Evolutionary conservation across 2,329 filamentous ascomycete genomes (phyloP).

Genomic region (Chaetoscypha palmicola): DNA sequence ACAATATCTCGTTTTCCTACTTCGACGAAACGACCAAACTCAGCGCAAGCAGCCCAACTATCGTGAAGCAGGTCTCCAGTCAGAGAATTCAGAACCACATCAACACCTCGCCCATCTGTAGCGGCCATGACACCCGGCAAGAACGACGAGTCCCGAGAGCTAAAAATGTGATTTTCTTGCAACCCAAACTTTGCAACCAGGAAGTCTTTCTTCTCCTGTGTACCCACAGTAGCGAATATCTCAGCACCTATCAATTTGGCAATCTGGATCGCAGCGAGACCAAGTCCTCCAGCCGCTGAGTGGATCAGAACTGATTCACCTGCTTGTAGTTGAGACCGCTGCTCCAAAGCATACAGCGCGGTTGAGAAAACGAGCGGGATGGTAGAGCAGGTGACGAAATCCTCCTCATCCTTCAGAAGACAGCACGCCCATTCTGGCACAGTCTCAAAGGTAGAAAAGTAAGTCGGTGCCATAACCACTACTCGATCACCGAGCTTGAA

Average conservation of each 20-base stretch:
- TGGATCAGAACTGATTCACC: constrained; percentile 29
- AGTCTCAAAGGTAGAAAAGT: constrained; percentile 4
- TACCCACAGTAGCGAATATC: constrained; percentile 23
- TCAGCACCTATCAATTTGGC: constrained; percentile 24
- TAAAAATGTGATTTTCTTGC: constrained; percentile 6
- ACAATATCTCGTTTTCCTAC: constrained; percentile 31
- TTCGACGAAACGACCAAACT: constrained; percentile 34
- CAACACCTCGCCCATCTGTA: constrained; percentile 22
- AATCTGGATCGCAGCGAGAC: constrained; percentile 29
- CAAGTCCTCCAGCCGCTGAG: constrained; percentile 28
- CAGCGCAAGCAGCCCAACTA: constrained; percentile 30
- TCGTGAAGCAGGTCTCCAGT: constrained; percentile 18
- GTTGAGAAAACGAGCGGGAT: constrained; percentile 17
- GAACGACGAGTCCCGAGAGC: constrained; percentile 17
- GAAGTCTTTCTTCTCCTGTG: constrained; percentile 6
- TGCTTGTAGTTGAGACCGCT: constrained; percentile 10
- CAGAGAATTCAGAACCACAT: constrained; percentile 24
- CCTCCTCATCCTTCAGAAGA: constrained; percentile 9
- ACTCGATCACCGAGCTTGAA: constrained; percentile 25
- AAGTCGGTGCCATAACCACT: constrained; percentile 4
- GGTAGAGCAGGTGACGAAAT: constrained; percentile 12
- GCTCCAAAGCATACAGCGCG: constrained; percentile 13
- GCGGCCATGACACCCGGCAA: constrained; percentile 13
- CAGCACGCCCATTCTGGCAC: constrained; percentile 16
- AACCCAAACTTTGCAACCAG: constrained; percentile 4